phyloP scores from a whole-genome alignment of 768 basidiomycete species.

The Rhodotorula kratochvilovae region DNA sequence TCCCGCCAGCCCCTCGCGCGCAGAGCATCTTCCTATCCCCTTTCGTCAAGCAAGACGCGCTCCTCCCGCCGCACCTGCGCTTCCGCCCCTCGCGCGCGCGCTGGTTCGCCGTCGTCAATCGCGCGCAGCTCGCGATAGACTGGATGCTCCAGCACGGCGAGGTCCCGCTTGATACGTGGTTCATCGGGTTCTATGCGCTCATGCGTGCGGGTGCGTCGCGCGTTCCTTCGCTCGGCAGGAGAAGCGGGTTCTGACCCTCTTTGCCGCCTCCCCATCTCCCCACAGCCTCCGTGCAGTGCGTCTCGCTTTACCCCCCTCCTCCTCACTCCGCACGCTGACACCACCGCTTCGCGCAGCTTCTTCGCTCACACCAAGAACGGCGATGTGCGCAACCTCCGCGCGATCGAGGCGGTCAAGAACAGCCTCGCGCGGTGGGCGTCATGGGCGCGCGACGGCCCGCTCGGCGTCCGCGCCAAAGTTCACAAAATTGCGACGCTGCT shows the following conservation, averaged over 20 bases:
- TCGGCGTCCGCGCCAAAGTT: not conserved
- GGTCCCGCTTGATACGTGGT: not conserved
- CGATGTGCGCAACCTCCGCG: not conserved
- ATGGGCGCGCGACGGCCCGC: not conserved
- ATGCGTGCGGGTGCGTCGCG: not conserved
- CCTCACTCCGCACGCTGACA: not conserved
- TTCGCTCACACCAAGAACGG: not conserved
- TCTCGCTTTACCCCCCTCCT: not conserved
- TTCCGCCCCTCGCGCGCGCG: not conserved
- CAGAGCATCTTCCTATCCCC: not conserved
- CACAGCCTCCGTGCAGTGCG: not conserved
- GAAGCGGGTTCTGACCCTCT: not conserved
- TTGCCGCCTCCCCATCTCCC: not conserved
- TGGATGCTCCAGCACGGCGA: not conserved
- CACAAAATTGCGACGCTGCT: not conserved
- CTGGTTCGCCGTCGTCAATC: constrained; percentile 2
- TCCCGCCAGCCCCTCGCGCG: not conserved
- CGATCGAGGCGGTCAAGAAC: not conserved
- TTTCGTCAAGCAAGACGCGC: not conserved
- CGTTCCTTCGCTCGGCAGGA: not conserved
- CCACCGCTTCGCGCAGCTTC: not conserved
- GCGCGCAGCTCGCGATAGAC: not conserved
- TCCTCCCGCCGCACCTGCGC: not conserved
- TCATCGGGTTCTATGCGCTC: not conserved
- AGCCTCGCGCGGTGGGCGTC: not conserved